phyloP scores from a whole-genome alignment of 2,329 filamentous ascomycete species.

The Epichloe sp. region DNA sequence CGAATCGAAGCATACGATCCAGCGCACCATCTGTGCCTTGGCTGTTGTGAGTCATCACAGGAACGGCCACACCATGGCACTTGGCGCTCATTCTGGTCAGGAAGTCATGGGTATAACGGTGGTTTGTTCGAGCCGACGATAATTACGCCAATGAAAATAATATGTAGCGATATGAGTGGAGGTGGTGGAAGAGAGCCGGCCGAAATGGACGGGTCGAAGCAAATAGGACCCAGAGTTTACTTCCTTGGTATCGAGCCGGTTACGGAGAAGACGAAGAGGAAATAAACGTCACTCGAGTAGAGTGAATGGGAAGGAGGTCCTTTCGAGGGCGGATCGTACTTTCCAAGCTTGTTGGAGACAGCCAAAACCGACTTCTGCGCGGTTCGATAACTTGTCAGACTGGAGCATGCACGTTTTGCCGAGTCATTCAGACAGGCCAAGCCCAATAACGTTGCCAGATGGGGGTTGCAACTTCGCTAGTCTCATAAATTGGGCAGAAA shows the following conservation, averaged over 20 bases:
- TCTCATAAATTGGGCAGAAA: too few species aligned
- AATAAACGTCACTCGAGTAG: background rate
- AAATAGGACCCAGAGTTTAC: background rate
- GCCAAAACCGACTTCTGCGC: background rate
- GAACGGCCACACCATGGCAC: slow-evolving; percentile 9
- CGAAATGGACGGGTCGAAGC: background rate
- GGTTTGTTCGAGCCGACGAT: background rate
- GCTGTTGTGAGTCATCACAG: slow-evolving; percentile 36
- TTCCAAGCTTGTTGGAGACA: background rate
- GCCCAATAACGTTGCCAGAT: too few species aligned
- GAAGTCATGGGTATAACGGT: slow-evolving; percentile 11
- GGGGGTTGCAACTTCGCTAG: too few species aligned
- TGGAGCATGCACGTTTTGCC: background rate
- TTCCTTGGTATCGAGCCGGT: background rate
- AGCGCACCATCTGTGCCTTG: slow-evolving; percentile 29
- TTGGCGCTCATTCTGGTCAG: slow-evolving; percentile 17
- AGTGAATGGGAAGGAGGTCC: background rate
- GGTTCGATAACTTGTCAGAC: background rate
- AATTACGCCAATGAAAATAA: slow-evolving; percentile 6
- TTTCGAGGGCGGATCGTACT: background rate
- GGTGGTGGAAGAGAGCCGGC: slow-evolving; percentile 2
- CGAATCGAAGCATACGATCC: slow-evolving; percentile 25
- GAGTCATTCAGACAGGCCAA: background rate
- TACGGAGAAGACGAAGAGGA: background rate
- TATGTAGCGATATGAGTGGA: background rate